Conservation (phyloP, 2,329 filamentous ascomycete genomes). For the Lasiodiplodia sp. region DNA sequence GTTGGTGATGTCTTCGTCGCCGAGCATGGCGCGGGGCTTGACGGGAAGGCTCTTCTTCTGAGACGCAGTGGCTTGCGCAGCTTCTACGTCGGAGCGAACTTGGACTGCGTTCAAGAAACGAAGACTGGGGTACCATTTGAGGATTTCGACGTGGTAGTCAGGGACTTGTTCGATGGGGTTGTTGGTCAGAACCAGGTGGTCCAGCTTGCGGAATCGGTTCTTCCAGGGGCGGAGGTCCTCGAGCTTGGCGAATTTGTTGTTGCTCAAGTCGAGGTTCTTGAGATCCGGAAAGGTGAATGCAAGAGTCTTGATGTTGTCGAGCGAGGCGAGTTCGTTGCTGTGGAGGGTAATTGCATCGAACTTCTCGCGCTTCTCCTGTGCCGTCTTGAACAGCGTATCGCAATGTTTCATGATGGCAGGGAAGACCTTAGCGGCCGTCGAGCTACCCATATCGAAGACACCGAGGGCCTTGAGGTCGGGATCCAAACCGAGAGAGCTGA, state of each 20-base stretch:
- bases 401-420: conserved; percentile 89
- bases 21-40: conserved; percentile 72
- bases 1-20: conserved; percentile 76
- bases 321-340: conserved; percentile 77
- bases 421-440: conserved; percentile 85
- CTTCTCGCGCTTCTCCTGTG: conserved; percentile 75
- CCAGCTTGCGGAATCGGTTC: conserved; percentile 76
- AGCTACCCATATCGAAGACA: conserved; percentile 71
- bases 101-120: conserved; percentile 77
- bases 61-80: conserved; percentile 46
- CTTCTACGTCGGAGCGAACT: conserved; percentile 75
- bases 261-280: conserved; percentile 86
- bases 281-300: conserved; percentile 83
- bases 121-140: conserved; percentile 84
- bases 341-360: conserved; percentile 84
- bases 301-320: conserved; percentile 75
- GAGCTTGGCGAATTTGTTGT: conserved; percentile 77
- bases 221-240: conserved; percentile 77
- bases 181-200: conserved; percentile 79
- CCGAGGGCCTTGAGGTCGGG: conserved; percentile 74
- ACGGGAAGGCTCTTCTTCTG: conserved; percentile 65
- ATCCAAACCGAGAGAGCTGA: conserved; percentile 80
- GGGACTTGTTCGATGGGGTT: conserved; percentile 70
- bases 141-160: conserved; percentile 70
- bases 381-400: conserved; percentile 75